Evolutionary conservation across 495 filamentous ascomycete genomes (phyloP), one percentile per base, ranked within the genome.

Genomic region (Penicillium subrubescens): DNA sequence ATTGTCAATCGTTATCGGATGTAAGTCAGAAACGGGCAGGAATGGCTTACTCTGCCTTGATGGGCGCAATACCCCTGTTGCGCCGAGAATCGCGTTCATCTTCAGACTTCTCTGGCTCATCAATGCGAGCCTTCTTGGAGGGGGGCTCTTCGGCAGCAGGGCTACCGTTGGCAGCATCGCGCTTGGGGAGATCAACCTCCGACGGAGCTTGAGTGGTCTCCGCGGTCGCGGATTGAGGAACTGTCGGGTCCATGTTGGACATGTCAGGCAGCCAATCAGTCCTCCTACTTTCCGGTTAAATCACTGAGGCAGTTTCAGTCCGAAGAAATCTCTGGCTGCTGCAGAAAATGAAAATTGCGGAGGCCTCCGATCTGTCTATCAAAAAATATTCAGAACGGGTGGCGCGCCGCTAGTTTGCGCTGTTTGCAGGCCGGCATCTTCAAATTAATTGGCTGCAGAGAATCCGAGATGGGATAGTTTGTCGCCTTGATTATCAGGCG

Each of bases 31-130:
- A 29, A 53, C 25, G 54, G 43, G 31, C 37, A 50, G n/a, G 19
- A 11, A 14, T 56, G 15, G 77, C 86, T 73, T 77, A 97, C 91
- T 97, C 94, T 62, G 85, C 70, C 75, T 97, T 97, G 70, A 99
- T 89, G 2, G 88, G 85, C 35, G 92, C 92, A 62, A 94, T 83
- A 34, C 94, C 94, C 71, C 86, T 86, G 48, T 81, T 60, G 65
- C 83, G 75, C 79, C 85, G 67, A 72, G 76, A 64, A 65, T 68
- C 41, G 66, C 74, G 61, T 21, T 62, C 35, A 54, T 75, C 75
- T 67, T 78, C 41, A 6, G 71, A 10, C 7, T 43, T 44, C 2
- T 70, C 34, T 27, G 68, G 43, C 53, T 81, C 74, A 7, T 87
- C 84, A 37, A 89, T 60, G 69, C 82, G 90, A 37, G 82, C 76